A percentile compares a stretch with the other conserved stretches of the same genome.
Evolutionary conservation across 2,329 filamentous ascomycete genomes (phyloP).

Genomic region (Verticillium isaacii): DNA sequence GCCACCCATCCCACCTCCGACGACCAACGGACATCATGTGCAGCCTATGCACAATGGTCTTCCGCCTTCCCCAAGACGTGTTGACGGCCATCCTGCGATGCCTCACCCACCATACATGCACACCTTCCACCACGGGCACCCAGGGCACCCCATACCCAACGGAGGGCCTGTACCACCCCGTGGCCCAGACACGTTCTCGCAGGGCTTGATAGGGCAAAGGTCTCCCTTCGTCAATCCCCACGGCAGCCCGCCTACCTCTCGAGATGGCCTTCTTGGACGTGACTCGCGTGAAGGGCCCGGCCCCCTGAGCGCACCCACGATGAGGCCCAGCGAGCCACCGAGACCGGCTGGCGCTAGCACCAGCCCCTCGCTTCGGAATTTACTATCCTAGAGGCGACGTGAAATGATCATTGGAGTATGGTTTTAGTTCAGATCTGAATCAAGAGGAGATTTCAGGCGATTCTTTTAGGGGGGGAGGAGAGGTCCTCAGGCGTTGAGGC

Average conservation of each 20-base stretch:
- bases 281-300: conserved; percentile 11
- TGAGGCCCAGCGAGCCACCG: conserved; percentile 16
- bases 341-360: conserved; percentile 61
- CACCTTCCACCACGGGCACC: conserved; percentile 18
- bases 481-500: neutral
- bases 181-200: conserved; percentile 40
- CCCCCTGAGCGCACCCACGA: conserved; percentile 17
- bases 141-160: conserved; percentile 27
- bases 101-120: conserved; percentile 19
- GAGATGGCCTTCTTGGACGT: conserved; percentile 25
- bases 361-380: conserved; percentile 69
- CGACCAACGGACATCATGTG: conserved; percentile 36
- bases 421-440: neutral
- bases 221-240: conserved; percentile 37
- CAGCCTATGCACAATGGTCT: conserved; percentile 39
- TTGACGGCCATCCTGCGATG: conserved; percentile 24
- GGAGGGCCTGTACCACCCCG: conserved; percentile 35
- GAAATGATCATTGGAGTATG: neutral
- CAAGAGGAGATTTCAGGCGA: neutral
- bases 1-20: conserved; percentile 32
- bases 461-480: neutral
- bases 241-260: conserved; percentile 35
- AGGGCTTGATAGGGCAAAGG: conserved; percentile 35
- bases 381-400: conserved; percentile 54
- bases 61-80: conserved; percentile 43